Base-by-base conservation (phyloP, 2,329 filamentous ascomycete genomes). In the Fonsecaea pugnacius region DNA sequence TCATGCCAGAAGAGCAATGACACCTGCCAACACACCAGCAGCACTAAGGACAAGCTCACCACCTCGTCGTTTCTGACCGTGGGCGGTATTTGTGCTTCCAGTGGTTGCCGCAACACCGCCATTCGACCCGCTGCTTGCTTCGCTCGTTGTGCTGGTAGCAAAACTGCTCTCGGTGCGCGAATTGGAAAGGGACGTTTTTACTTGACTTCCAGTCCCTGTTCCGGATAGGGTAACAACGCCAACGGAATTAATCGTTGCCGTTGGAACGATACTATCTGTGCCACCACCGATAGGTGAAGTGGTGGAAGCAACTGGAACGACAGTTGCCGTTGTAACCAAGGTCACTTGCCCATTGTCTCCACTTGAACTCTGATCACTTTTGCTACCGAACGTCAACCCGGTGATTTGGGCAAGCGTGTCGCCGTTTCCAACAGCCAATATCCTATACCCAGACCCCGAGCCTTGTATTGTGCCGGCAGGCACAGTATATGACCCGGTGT, bases 1-100 rank as follows among this genome's bases (percentile, higher is more conserved):
- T 43, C 48, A 65, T 55, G 61, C 64, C 6, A 66, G 18, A 35
- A 66, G 60, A 6, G 60, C 60, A 18, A 66, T 51, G 21, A 66
- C 14, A 27, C 64, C 60, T 10, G 64, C 60, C n/a, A 66, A n/a
- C 1, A 63, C 18, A 24, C 64, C 64, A 9, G 60, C 64, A 18
- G 60, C 60, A 33, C 60, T 35, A 18, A 66, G 52, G 5, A 63
- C 55, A 7, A 63, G 30, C 33, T 66, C 60, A 24, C 60, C 55
- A 3, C 35, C 27, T 24, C 54, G 46, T 12, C 50, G 30, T 38
- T 24, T 63, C 36, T 59, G 55, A 2, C 64, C 51, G 24, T 54
- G 60, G 10, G 64, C 64, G 24, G 56, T 60, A 16, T 66, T 66
- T 24, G 64, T 66, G 38, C 58, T 64, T 30, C 43, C 55, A 7